Percentiles rank a stretch among this genome's conserved stretches.
These are phyloP conservation scores for Ceratocystis eucalypticola DNA, from an alignment of 2,329 filamentous ascomycete genomes.

Conservation along the genomic window DNA sequence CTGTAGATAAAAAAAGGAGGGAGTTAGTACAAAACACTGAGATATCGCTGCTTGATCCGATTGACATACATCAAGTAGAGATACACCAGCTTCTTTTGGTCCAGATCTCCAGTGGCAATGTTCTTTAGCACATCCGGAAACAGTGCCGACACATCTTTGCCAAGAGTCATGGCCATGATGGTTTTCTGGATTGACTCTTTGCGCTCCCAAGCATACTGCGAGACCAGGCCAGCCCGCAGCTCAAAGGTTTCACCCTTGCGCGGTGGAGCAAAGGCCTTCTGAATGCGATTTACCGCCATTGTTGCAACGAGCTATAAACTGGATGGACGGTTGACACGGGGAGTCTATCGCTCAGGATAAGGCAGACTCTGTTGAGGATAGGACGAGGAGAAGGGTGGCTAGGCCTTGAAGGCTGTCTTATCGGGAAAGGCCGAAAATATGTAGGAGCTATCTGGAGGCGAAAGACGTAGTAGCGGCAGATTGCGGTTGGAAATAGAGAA, in stretches of 20 bases:
- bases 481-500: not conserved
- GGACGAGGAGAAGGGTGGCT: not conserved
- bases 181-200: constrained; percentile 99
- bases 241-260: constrained; percentile 98
- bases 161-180: constrained; percentile 99
- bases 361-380: not conserved
- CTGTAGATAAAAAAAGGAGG: constrained; percentile 32
- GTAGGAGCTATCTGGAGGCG: not conserved
- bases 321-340: not conserved
- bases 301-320: not conserved
- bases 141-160: constrained; percentile 93
- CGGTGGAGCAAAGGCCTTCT: constrained; percentile 82
- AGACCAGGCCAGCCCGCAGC: constrained; percentile 85
- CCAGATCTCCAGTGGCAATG: constrained; percentile 83
- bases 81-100: constrained; percentile 99
- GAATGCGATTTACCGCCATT: constrained; percentile 94
- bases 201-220: constrained; percentile 97
- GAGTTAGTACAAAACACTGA: not conserved
- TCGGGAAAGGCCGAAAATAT: not conserved
- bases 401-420: not conserved
- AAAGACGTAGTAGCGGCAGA: not conserved
- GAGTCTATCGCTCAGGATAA: not conserved
- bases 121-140: constrained; percentile 99
- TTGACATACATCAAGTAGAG: constrained; percentile 77
- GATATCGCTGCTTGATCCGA: not conserved